Evolutionary conservation across 2,329 filamentous ascomycete genomes (phyloP), one percentile per base, ranked within the genome.

Genomic region (Arthrobotrys entomopaga): DNA sequence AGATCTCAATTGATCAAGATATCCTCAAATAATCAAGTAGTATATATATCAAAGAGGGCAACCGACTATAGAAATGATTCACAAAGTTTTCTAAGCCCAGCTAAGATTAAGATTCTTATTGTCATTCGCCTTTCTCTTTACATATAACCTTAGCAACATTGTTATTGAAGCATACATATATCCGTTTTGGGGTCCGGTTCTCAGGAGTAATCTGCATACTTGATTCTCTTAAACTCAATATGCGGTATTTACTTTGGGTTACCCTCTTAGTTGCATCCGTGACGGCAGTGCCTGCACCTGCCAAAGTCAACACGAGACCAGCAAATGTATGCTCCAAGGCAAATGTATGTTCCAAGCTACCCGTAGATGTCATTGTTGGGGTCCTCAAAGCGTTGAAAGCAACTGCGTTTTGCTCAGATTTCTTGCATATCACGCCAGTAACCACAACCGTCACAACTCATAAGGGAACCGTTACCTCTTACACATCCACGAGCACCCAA

Each of bases 401-500:
- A 24, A 58, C 54, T 10, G 5, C 54, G 19, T 58, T 58, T 20
- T 58, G 54, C 19, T 58, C 54, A 19, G 54, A 58, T 26, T 58
- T 58, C 38, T 58, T 58, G 38, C 54, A 58, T 11, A 58, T 58
- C 11, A 46, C 54, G 46, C 54, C 54, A 46, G 54, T 58, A 7
- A 58, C 54, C 34, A 58, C 22, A 58, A 58, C 54, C 13, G 54
- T 46, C n/a, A 24, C 54, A 1, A 6, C 38, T 24, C 19, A 46
- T n/a, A 43, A 26, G 38, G 54, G 54, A 19, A 58, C 54, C 16
- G 54, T 58, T 16, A 58, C 54, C 34, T 43, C 54, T 46, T 58
- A 58, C 54, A 58, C 54, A 13, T 58, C 54, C 54, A 58, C 54
- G 8, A 58, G 54, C 54, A 58, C 54, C 16, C 54, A 58, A 15